A percentile compares a stretch with the other conserved stretches of the same genome.
phyloP scores from a whole-genome alignment of 768 basidiomycete species.

The Pleurotus sapidus region DNA sequence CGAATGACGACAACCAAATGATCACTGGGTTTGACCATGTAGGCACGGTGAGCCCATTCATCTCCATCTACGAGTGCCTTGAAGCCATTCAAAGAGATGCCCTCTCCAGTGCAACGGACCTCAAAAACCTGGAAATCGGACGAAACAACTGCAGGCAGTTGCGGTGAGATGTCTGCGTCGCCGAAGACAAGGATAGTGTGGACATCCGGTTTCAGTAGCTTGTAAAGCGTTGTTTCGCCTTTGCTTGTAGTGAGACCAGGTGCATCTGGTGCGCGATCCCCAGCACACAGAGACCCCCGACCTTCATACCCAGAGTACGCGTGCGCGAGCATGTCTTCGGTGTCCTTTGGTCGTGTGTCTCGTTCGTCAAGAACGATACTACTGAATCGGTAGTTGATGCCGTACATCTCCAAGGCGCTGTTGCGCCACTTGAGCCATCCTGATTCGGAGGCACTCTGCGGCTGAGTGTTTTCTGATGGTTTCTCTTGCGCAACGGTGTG shows the following conservation, averaged over 20 bases:
- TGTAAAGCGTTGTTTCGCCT: slow-evolving; percentile 11
- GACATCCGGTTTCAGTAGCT: slow-evolving; percentile 8
- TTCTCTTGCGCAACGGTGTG: slow-evolving; percentile 14
- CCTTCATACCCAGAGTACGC: slow-evolving; percentile 14
- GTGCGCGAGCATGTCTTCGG: slow-evolving; percentile 10
- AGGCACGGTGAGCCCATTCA: slow-evolving; percentile 6
- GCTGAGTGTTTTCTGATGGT: background rate
- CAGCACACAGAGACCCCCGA: slow-evolving; percentile 14
- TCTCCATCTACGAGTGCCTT: background rate
- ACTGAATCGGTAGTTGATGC: slow-evolving; percentile 26
- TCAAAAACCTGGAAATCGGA: background rate
- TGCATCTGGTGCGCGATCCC: slow-evolving; percentile 25
- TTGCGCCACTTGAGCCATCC: slow-evolving; percentile 19
- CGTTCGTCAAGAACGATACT: slow-evolving; percentile 20
- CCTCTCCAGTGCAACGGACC: background rate
- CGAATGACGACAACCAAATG: slow-evolving; percentile 12
- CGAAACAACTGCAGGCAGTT: background rate
- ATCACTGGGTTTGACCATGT: background rate
- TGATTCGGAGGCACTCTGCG: slow-evolving; percentile 12
- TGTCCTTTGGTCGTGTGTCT: slow-evolving; percentile 4
- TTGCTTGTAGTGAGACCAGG: slow-evolving; percentile 8
- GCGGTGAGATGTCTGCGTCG: background rate
- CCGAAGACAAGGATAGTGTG: slow-evolving; percentile 13
- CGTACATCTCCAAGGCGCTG: slow-evolving; percentile 18
- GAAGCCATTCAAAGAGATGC: background rate